These are phyloP conservation scores for Colletotrichum magnum DNA, from an alignment of 2,329 filamentous ascomycete species.

Conservation along the genomic window DNA sequence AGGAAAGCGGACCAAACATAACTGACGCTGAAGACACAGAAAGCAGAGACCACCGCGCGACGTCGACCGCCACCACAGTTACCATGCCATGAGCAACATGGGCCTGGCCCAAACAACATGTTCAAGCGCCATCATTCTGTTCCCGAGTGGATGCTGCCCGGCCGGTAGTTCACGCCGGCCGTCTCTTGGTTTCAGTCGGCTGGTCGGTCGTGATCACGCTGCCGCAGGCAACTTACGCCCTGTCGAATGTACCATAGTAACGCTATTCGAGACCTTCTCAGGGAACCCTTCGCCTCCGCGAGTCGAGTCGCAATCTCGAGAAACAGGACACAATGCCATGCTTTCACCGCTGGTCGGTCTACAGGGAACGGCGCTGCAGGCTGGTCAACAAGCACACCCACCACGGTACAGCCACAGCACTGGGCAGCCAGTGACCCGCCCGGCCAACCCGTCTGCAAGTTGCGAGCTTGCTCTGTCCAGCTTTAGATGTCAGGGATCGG, in stretches of 20 bases:
- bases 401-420: conserved; percentile 18
- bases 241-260: background rate
- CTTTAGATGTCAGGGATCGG: conserved; percentile 2
- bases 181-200: background rate
- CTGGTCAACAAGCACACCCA: background rate
- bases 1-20: conserved; percentile 20
- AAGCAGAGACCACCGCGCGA: conserved; percentile 9
- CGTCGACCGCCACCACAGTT: background rate
- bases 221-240: background rate
- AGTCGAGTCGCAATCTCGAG: conserved; percentile 21
- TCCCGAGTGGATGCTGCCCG: too few relatives aligned
- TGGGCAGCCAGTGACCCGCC: conserved; percentile 20
- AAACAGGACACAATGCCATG: conserved; percentile 15
- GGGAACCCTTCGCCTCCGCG: background rate
- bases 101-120: too few relatives aligned
- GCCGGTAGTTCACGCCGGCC: background rate
- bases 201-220: background rate
- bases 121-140: too few relatives aligned
- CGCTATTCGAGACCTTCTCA: background rate
- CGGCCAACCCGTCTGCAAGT: background rate
- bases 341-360: background rate
- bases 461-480: conserved; percentile 15
- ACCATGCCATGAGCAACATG: too few relatives aligned
- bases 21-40: conserved; percentile 5
- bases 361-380: background rate